A percentile compares a stretch with the other conserved stretches of the same genome.
Evolutionary conservation across 768 basidiomycete genomes (phyloP).

Genomic region (Lentinula boryana): DNA sequence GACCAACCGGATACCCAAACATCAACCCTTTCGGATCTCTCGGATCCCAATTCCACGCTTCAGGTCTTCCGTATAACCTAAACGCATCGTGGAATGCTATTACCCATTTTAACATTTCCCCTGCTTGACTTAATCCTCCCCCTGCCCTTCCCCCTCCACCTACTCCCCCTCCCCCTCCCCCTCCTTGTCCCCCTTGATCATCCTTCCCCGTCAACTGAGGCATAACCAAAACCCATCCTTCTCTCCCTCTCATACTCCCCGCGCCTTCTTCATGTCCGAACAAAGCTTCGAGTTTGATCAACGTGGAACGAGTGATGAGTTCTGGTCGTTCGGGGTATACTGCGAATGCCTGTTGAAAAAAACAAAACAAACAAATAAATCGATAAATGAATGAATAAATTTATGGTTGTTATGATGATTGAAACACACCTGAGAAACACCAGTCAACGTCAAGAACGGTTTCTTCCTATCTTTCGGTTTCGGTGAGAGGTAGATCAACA

Average conservation of each 20-base stretch:
- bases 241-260: conserved; percentile 54
- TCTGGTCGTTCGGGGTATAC: conserved; percentile 97
- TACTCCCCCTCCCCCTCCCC: too few relatives aligned
- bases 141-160: too few relatives aligned
- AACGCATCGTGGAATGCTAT: conserved; percentile 88
- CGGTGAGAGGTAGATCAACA: conserved; percentile 56
- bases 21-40: conserved; percentile 77
- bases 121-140: conserved; percentile 50
- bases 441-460: conserved; percentile 59
- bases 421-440: conserved; percentile 35
- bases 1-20: conserved; percentile 91
- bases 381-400: too few relatives aligned
- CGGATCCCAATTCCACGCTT: conserved; percentile 85
- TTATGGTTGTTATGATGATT: too few relatives aligned
- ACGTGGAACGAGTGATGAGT: conserved; percentile 78
- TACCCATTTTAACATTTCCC: conserved; percentile 89
- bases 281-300: conserved; percentile 88
- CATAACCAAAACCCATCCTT: conserved; percentile 89
- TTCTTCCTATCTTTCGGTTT: conserved; percentile 75
- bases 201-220: conserved; percentile 58
- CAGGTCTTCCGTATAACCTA: conserved; percentile 83
- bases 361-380: too few relatives aligned
- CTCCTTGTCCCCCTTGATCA: too few relatives aligned
- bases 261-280: conserved; percentile 72
- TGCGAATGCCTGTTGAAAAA: conserved; percentile 80